phyloP scores from a whole-genome alignment of 768 basidiomycete genomes.

The Auriscalpium orientale region DNA sequence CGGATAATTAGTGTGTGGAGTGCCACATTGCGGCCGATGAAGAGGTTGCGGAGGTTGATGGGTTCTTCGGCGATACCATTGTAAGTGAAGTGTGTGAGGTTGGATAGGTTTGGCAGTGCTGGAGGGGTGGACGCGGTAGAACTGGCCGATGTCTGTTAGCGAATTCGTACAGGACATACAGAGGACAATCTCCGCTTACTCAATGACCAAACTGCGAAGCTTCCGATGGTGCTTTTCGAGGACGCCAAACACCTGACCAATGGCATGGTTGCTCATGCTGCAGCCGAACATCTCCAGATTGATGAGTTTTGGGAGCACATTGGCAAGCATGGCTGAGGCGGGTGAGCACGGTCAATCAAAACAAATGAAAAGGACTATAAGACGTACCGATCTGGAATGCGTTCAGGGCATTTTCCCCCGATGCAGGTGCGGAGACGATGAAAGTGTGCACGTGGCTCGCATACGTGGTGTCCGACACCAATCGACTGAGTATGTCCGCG shows the following conservation, averaged over 20 bases:
- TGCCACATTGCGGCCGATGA: conserved; percentile 11
- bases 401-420: conserved; percentile 41
- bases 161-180: background rate
- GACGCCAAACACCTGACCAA: conserved; percentile 43
- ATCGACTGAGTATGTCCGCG: conserved; percentile 62
- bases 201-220: conserved; percentile 22
- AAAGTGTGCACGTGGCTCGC: conserved; percentile 50
- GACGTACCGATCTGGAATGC: conserved; percentile 57
- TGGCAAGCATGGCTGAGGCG: conserved; percentile 44
- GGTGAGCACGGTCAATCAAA: background rate
- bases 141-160: background rate
- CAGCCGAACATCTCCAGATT: conserved; percentile 57
- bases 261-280: conserved; percentile 46
- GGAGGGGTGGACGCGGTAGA: background rate
- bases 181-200: conserved; percentile 27
- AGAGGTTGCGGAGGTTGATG: conserved; percentile 40
- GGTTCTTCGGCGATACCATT: conserved; percentile 21
- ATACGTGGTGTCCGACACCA: conserved; percentile 54
- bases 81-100: conserved; percentile 3
- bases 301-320: conserved; percentile 54
- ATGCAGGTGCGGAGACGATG: conserved; percentile 47
- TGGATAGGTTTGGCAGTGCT: background rate
- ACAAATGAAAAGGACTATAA: background rate
- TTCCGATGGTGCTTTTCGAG: conserved; percentile 43
- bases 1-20: conserved; percentile 8